Evolutionary conservation across 2,329 filamentous ascomycete species (phyloP).

Genomic region (Cladosporium sp.): DNA sequence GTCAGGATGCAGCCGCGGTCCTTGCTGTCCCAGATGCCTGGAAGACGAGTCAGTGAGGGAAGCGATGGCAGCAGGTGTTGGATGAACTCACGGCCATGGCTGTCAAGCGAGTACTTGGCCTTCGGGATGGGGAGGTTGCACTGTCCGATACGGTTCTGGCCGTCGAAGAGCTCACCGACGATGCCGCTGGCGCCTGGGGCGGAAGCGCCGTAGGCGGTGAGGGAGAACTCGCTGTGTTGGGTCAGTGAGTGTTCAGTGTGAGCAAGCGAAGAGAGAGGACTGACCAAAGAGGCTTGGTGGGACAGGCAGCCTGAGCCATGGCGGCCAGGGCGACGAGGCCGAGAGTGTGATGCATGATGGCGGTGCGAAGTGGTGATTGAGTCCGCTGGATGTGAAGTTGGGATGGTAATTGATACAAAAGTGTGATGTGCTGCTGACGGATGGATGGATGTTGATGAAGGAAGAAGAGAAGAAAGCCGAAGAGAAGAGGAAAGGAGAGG

Average conservation of each 20-base stretch:
- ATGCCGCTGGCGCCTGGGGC: constrained; percentile 52
- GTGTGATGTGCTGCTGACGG: neutral
- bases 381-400: neutral
- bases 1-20: constrained; percentile 66
- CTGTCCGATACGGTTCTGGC: constrained; percentile 61
- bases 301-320: constrained; percentile 40
- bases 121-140: constrained; percentile 38
- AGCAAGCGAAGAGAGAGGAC: neutral
- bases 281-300: constrained; percentile 18
- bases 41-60: neutral
- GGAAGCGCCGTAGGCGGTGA: constrained; percentile 43
- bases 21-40: constrained; percentile 54
- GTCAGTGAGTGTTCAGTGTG: neutral
- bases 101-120: constrained; percentile 57
- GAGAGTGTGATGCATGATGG: neutral
- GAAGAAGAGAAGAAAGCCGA: neutral
- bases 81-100: constrained; percentile 43
- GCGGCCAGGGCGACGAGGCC: constrained; percentile 30
- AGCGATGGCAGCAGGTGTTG: neutral
- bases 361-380: neutral
- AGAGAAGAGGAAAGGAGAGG: neutral
- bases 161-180: constrained; percentile 62
- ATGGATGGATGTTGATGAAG: neutral
- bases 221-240: constrained; percentile 49
- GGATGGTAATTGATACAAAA: neutral